These are phyloP conservation scores for Populus nigra DNA, from an alignment of 345 rosid species.

Conservation along the genomic window DNA sequence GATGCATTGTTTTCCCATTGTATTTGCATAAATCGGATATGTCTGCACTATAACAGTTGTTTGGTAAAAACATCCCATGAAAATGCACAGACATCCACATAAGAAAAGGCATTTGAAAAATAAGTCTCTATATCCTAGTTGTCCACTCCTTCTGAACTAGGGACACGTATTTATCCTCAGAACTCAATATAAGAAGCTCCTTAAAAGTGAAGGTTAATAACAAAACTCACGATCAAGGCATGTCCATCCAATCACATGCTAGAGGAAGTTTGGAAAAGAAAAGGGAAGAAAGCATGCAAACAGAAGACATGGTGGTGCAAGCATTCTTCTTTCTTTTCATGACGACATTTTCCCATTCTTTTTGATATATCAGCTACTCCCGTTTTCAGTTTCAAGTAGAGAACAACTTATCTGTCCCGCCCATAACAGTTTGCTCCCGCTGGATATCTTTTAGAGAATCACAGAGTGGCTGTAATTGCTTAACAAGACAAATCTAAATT, in stretches of 20 bases:
- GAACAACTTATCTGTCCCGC: not conserved
- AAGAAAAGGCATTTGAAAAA: not conserved
- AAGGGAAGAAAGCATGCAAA: not conserved
- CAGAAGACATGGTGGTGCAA: too few relatives aligned
- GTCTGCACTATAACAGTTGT: not conserved
- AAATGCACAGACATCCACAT: not conserved
- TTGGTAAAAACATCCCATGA: not conserved
- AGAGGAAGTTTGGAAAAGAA: not conserved
- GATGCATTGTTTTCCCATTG: slow-evolving; percentile 15
- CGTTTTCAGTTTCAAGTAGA: not conserved
- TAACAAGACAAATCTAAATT: not conserved
- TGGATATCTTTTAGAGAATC: not conserved
- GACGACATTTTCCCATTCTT: not conserved
- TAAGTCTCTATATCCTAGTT: not conserved
- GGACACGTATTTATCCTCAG: not conserved
- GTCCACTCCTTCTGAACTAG: not conserved
- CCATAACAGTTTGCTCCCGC: not conserved
- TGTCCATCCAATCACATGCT: not conserved
- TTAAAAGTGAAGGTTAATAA: not conserved
- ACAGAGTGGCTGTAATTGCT: not conserved
- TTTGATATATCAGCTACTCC: not conserved
- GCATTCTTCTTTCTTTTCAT: not conserved
- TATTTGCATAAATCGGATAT: slow-evolving; percentile 11
- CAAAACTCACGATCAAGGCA: not conserved
- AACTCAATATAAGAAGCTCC: not conserved